Base-by-base conservation (phyloP, 1,284 basidiomycete species). In the Naganishia cerealis region DNA sequence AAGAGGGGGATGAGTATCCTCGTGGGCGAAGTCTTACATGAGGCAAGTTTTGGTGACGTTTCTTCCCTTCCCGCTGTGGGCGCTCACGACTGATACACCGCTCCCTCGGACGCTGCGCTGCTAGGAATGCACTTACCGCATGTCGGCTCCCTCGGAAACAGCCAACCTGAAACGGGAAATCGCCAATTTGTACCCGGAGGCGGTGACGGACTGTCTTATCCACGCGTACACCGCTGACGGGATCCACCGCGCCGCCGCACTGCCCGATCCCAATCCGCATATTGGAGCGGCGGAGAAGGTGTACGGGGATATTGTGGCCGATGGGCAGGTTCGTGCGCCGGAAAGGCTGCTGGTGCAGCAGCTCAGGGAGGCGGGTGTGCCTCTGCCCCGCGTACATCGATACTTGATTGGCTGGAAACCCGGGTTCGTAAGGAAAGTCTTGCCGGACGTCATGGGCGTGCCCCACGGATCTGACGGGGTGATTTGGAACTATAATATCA, bases 61-160 rank as follows among this genome's bases (percentile, higher is more conserved):
- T n/a, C n/a, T n/a, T n/a, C n/a, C n/a, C n/a, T n/a, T n/a, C n/a
- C n/a, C n/a, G n/a, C n/a, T n/a, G n/a, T 9, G n/a, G 33, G 24
- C 24, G 46, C 29, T n/a, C n/a, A n/a, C n/a, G n/a, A n/a, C n/a
- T n/a, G n/a, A n/a, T n/a, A n/a, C n/a, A n/a, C n/a, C n/a, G n/a
- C n/a, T n/a, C n/a, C n/a, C n/a, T n/a, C n/a, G n/a, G n/a, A n/a
- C n/a, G n/a, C n/a, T n/a, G n/a, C n/a, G n/a, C n/a, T 52, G 21
- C 39, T 21, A 63, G 59, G 59, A 63, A 63, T 52, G 48, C 18
- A 54, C 52, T 12, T 52, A 63, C 29, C 59, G 59, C n/a, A 63
- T 54, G 46, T 36, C 33, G 16, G 48, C 59, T 3, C 59, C 59
- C 12, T 52, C 50, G 21, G 52, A 50, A 13, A 1, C 18, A 12